Evolutionary conservation across 2,329 filamentous ascomycete species (phyloP), one percentile per base, ranked within the genome.

Genomic region (Plectosphaerella cucumerina): DNA sequence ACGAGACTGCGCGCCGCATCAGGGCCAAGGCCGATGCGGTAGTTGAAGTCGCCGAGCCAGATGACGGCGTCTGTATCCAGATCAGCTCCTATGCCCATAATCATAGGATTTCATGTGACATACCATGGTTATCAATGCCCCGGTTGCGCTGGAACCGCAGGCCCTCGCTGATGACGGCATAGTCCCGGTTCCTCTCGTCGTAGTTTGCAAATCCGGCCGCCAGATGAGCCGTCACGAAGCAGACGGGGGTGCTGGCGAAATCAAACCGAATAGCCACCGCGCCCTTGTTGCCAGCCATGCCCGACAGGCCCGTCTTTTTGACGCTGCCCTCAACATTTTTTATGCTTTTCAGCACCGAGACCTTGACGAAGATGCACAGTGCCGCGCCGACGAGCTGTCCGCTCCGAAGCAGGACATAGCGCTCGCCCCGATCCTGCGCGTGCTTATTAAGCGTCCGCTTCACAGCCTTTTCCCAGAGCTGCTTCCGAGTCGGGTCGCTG

Each of bases 41-140:
- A 99, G 65, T 99, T 99, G 75, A 99, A 99, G 67, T 99, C 94
- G 5, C 94, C 94, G 41, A 97, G 80, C 93, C 94, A 99, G 49
- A 97, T 86, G 34, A 97, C 86, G 20, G 89, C 80, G 59, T 86
- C 82, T 79, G 43, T 26, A 11, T 9, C 14, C 12, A 42, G 37
- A 9, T 17, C 15, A 12, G 35, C 11, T 26, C 15, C 9, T n/a
- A 15, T 4, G 23, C 6, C 14, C 15, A 3, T 15, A n/a, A 4
- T 10, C 42, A 31, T n/a, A 48, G 17, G 34, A 22, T 9, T 3
- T 11, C 18, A 20, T 18, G 14, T 14, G 2, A 55, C 67, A 56
- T 69, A 82, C 86, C 90, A 64, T 99, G 94, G 65, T 97, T 88
- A 60, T 94, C 90, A 55, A 99, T 97, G 5, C 87, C 82, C 51